These are phyloP conservation scores for Auricularia cornea DNA, from an alignment of 768 basidiomycete genomes.

Conservation along the genomic window DNA sequence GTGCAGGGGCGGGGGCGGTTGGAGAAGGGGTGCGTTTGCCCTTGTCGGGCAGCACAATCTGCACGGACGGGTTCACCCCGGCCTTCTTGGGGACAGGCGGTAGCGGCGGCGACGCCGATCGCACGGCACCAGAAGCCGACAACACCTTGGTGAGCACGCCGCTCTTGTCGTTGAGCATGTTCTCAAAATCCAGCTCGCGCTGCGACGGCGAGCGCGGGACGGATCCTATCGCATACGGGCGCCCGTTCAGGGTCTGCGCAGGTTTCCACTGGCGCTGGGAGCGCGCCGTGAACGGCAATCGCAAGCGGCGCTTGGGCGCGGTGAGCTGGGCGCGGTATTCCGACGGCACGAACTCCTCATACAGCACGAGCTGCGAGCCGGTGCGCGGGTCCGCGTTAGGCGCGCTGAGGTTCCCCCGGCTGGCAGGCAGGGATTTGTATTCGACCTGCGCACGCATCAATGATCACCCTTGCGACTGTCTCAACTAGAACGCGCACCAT, in stretches of 20 bases:
- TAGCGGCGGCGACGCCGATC: background rate
- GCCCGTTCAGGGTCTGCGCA: slow-evolving; percentile 72
- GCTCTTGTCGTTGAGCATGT: slow-evolving; percentile 34
- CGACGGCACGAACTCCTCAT: slow-evolving; percentile 89
- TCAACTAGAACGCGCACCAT: slow-evolving; percentile 43
- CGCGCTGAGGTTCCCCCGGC: slow-evolving; percentile 10
- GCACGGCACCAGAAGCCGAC: background rate
- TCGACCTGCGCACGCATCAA: slow-evolving; percentile 67
- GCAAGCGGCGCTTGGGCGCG: slow-evolving; percentile 29
- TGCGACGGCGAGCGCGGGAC: slow-evolving; percentile 44
- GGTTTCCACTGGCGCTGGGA: slow-evolving; percentile 55
- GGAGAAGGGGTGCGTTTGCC: slow-evolving; percentile 2
- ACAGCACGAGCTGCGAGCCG: slow-evolving; percentile 63
- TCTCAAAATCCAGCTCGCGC: slow-evolving; percentile 74
- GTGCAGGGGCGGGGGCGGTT: background rate
- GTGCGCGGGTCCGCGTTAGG: slow-evolving; percentile 56
- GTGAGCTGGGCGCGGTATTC: slow-evolving; percentile 76
- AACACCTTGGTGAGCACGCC: background rate
- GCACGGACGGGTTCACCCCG: slow-evolving; percentile 2
- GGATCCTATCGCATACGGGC: slow-evolving; percentile 59
- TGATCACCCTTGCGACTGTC: background rate
- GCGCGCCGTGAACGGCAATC: slow-evolving; percentile 35
- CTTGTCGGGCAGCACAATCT: slow-evolving; percentile 3
- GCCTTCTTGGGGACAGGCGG: slow-evolving; percentile 3
- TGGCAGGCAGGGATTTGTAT: slow-evolving; percentile 64